A percentile compares a stretch with the other conserved stretches of the same genome.
phyloP scores from a whole-genome alignment of 805 yeast species.

The Nematodospora valgi region DNA sequence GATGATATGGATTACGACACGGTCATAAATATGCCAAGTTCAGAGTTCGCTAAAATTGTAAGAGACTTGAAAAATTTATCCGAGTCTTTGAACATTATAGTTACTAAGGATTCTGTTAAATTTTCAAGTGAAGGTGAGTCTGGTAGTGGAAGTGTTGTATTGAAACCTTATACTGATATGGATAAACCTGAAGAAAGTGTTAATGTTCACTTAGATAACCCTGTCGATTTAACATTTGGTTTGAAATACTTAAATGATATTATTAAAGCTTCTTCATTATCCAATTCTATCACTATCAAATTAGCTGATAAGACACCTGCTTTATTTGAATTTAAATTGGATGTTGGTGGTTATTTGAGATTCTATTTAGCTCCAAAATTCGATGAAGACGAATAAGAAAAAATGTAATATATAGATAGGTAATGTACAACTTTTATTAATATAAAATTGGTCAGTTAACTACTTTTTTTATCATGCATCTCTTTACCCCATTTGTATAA shows the following conservation, averaged over 20 bases:
- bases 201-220: conserved; percentile 73
- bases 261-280: conserved; percentile 82
- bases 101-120: conserved; percentile 88
- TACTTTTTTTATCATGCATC: conserved; percentile 51
- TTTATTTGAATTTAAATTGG: conserved; percentile 83
- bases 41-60: conserved; percentile 84
- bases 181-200: conserved; percentile 77
- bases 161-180: conserved; percentile 80
- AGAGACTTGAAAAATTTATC: conserved; percentile 83
- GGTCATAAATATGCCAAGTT: conserved; percentile 79
- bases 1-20: conserved; percentile 93
- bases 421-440: neutral
- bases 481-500: conserved; percentile 84
- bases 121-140: conserved; percentile 89
- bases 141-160: conserved; percentile 81
- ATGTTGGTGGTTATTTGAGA: conserved; percentile 83
- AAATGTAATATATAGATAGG: too few species aligned
- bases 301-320: conserved; percentile 93
- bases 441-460: conserved; percentile 6
- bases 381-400: conserved; percentile 72
- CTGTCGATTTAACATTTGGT: conserved; percentile 88
- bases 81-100: conserved; percentile 81
- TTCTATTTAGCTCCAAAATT: conserved; percentile 98
- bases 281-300: conserved; percentile 75
- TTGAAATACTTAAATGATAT: conserved; percentile 87